Evolutionary conservation across 2,329 filamentous ascomycete genomes (phyloP).

Genomic region (Chrysoporthe cubensis): DNA sequence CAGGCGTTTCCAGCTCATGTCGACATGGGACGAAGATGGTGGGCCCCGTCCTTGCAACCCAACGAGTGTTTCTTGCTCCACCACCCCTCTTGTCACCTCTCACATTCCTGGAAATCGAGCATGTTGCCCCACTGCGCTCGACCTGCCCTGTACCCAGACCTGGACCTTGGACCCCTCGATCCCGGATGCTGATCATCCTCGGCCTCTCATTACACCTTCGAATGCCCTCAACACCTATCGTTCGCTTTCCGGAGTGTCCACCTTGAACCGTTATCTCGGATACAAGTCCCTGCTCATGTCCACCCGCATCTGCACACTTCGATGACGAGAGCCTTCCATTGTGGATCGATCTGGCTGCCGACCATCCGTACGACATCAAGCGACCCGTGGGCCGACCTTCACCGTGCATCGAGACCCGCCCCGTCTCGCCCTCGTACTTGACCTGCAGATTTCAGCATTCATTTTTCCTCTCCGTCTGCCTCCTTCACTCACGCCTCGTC

Average conservation of each 20-base stretch:
- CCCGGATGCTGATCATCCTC: constrained; percentile 4
- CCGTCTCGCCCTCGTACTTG: constrained; percentile 1
- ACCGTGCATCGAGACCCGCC: not conserved
- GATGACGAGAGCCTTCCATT: constrained; percentile 7
- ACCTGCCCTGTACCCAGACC: constrained; percentile 4
- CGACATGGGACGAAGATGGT: constrained; percentile 14
- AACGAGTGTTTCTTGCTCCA: constrained; percentile 6
- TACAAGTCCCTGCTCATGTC: constrained; percentile 3
- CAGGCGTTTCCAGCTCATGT: constrained; percentile 1
- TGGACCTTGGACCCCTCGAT: constrained; percentile 6
- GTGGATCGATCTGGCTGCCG: constrained; percentile 12
- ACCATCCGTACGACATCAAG: constrained; percentile 12
- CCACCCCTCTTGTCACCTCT: constrained; percentile 5
- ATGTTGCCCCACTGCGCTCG: constrained; percentile 15
- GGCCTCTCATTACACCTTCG: constrained; percentile 11
- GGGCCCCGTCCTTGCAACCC: not conserved
- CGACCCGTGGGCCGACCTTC: constrained; percentile 8
- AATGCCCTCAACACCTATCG: constrained; percentile 14
- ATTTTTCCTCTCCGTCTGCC: not conserved
- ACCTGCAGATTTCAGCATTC: constrained; percentile 8
- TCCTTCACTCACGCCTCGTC: not conserved
- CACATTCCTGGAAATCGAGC: not conserved
- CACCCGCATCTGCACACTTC: constrained; percentile 2
- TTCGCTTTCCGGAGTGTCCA: constrained; percentile 6
- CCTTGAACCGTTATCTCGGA: constrained; percentile 7